These are phyloP conservation scores for Annulohypoxylon stygium DNA, from an alignment of 495 filamentous ascomycete genomes.

Conservation along the genomic window DNA sequence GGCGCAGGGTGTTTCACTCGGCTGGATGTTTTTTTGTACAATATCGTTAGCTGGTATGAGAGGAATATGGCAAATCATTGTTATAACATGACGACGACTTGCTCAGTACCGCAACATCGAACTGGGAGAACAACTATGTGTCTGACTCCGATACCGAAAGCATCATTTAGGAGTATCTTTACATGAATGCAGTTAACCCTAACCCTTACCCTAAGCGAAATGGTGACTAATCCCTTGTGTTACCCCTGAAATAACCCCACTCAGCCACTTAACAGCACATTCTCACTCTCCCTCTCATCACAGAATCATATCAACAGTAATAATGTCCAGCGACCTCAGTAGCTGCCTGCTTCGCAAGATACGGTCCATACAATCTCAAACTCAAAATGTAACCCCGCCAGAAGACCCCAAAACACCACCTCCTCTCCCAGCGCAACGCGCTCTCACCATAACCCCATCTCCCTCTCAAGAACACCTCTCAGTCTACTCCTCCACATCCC, in stretches of 20 bases:
- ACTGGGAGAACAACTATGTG: too few relatives aligned
- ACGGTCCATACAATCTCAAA: background rate
- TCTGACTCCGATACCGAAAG: too few relatives aligned
- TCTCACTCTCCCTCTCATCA: background rate
- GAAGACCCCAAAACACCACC: background rate
- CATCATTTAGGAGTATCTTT: too few relatives aligned
- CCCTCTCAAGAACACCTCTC: background rate
- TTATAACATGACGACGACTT: too few relatives aligned
- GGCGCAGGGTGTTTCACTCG: too few relatives aligned
- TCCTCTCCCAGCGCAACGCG: background rate
- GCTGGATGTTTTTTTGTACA: too few relatives aligned
- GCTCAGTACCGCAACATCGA: too few relatives aligned
- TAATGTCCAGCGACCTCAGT: background rate
- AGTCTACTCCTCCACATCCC: background rate
- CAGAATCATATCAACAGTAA: background rate
- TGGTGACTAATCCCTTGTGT: background rate
- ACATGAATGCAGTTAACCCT: background rate
- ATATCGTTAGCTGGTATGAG: too few relatives aligned
- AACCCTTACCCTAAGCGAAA: background rate
- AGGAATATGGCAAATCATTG: too few relatives aligned
- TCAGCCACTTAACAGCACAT: background rate
- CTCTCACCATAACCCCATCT: background rate
- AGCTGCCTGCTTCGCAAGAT: background rate
- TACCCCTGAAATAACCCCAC: constrained; percentile 1
- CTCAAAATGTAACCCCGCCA: background rate